A percentile compares a stretch with the other conserved stretches of the same genome.
phyloP scores from a whole-genome alignment of 1,284 basidiomycete species.

The Ceratobasidium sp. region DNA sequence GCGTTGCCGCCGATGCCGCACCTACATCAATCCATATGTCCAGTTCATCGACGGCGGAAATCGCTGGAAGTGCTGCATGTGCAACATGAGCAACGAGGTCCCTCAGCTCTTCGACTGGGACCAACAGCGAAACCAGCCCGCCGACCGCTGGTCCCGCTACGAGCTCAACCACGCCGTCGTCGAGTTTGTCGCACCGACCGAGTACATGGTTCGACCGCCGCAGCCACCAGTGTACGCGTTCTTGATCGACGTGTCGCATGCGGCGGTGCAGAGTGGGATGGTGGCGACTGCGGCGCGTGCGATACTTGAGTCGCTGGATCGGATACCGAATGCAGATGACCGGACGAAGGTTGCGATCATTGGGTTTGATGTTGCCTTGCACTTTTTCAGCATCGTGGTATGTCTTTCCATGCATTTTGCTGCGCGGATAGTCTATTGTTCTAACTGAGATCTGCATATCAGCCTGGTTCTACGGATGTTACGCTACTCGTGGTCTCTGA shows the following conservation, averaged over 20 bases:
- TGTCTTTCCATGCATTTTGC: slow-evolving; percentile 50
- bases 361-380: slow-evolving; percentile 91
- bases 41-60: slow-evolving; percentile 99
- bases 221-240: slow-evolving; percentile 98
- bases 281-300: slow-evolving; percentile 97
- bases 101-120: slow-evolving; percentile 98
- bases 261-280: slow-evolving; percentile 94
- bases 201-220: slow-evolving; percentile 99
- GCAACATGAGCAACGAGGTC: slow-evolving; percentile 98
- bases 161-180: slow-evolving; percentile 96
- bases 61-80: slow-evolving; percentile 99
- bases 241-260: slow-evolving; percentile 95
- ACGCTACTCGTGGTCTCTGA: slow-evolving; percentile 98
- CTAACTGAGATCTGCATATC: too few relatives aligned
- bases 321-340: slow-evolving; percentile 94
- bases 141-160: slow-evolving; percentile 93
- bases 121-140: slow-evolving; percentile 86
- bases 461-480: slow-evolving; percentile 87
- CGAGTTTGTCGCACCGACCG: slow-evolving; percentile 97
- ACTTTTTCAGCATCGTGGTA: slow-evolving; percentile 91
- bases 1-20: slow-evolving; percentile 95
- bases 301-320: slow-evolving; percentile 94
- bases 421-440: too few relatives aligned
- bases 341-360: slow-evolving; percentile 95
- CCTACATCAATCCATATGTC: slow-evolving; percentile 99